phyloP scores from a whole-genome alignment of 2,329 filamentous ascomycete species.

The Aphanoascus verrucosus region DNA sequence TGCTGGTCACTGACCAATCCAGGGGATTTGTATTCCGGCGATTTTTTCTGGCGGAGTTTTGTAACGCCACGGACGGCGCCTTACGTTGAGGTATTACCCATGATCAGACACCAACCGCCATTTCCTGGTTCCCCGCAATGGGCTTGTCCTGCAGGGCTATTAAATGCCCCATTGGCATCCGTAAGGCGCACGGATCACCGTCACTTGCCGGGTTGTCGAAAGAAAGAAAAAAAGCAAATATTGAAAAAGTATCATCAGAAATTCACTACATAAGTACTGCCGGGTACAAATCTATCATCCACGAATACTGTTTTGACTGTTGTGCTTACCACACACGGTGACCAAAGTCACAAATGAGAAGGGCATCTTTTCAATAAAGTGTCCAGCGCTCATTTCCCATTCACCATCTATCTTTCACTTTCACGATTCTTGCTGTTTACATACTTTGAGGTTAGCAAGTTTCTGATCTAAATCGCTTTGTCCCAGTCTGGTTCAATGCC shows the following conservation, averaged over 20 bases:
- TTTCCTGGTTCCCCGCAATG: conserved; percentile 12
- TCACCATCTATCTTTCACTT: not conserved
- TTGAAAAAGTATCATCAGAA: conserved; percentile 3
- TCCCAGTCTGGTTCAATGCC: conserved; percentile 14
- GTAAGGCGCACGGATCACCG: conserved; percentile 16
- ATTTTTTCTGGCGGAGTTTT: not conserved
- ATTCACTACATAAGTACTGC: conserved; percentile 2
- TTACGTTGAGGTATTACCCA: not conserved
- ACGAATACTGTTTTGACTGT: not conserved
- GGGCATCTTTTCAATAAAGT: not conserved
- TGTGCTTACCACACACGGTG: not conserved
- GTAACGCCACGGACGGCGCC: conserved; percentile 1
- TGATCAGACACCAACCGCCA: conserved; percentile 9
- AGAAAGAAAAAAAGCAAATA: conserved; percentile 14
- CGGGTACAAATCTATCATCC: conserved; percentile 2
- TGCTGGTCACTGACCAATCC: not conserved
- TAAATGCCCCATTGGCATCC: conserved; percentile 10
- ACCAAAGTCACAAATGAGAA: not conserved
- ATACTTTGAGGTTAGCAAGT: not conserved
- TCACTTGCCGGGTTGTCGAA: conserved; percentile 10
- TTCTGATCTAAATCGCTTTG: not conserved
- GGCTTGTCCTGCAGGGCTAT: conserved; percentile 7
- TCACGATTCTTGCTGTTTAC: not conserved
- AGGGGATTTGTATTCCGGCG: not conserved
- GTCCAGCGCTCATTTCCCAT: not conserved